Evolutionary conservation across 371 early-diverging fungal species (phyloP).

Genomic region (Chytridium lagenaria): DNA sequence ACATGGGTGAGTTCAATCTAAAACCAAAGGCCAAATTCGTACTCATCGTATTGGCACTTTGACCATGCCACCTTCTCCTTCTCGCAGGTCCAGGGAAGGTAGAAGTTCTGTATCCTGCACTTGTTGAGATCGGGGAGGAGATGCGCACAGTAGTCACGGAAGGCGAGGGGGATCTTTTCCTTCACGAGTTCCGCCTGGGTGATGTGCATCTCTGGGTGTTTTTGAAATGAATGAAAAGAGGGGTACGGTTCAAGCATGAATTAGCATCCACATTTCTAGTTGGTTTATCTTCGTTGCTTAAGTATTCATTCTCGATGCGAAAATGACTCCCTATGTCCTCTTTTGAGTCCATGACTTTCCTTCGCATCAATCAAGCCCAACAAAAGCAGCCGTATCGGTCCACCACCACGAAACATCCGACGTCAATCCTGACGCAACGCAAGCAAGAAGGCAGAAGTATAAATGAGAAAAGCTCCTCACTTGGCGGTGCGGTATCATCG

Average conservation of each 20-base stretch:
- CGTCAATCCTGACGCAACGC: too few relatives aligned
- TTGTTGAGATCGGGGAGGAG: constrained; percentile 88
- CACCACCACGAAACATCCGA: too few relatives aligned
- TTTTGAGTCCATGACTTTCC: too few relatives aligned
- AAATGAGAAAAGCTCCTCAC: constrained; percentile 29
- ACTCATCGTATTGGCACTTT: constrained; percentile 97
- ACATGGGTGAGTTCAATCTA: background rate
- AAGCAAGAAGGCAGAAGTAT: too few relatives aligned
- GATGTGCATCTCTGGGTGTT: constrained; percentile 74
- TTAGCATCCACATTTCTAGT: background rate
- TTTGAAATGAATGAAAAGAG: too few relatives aligned
- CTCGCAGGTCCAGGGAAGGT: constrained; percentile 92
- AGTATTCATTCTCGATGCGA: too few relatives aligned
- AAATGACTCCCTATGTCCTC: too few relatives aligned
- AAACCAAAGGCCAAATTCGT: constrained; percentile 36
- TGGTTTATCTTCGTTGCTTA: too few relatives aligned
- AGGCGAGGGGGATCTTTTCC: constrained; percentile 83
- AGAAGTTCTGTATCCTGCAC: constrained; percentile 84
- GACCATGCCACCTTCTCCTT: constrained; percentile 88
- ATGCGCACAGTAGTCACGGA: constrained; percentile 94
- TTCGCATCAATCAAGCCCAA: too few relatives aligned
- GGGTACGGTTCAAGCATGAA: too few relatives aligned
- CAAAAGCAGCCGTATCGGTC: too few relatives aligned
- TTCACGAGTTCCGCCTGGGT: constrained; percentile 85
- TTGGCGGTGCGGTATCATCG: constrained; percentile 39